Percentiles rank a stretch among this genome's conserved stretches.
phyloP scores from a whole-genome alignment of 2,329 filamentous ascomycete genomes.

The Pseudopithomyces chartarum region DNA sequence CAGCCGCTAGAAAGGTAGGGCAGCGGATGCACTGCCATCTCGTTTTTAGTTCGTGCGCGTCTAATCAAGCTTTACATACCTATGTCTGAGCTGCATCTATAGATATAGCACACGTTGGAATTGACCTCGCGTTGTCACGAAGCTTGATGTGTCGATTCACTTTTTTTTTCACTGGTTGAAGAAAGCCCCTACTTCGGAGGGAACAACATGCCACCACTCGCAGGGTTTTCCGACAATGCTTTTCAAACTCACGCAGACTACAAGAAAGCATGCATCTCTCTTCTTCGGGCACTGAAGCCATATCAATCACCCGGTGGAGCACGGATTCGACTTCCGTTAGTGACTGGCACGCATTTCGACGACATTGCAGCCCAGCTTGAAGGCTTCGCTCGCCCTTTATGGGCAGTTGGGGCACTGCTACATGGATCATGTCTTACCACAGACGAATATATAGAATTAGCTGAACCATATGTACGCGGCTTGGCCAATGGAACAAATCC shows the following conservation, averaged over 20 bases:
- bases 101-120: too few relatives aligned
- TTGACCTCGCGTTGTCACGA: too few relatives aligned
- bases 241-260: conserved; percentile 33
- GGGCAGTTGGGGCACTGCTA: conserved; percentile 38
- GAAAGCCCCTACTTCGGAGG: neutral
- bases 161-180: neutral
- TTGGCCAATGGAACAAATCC: conserved; percentile 44
- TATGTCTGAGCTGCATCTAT: too few relatives aligned
- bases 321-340: conserved; percentile 35
- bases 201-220: conserved; percentile 29
- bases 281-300: conserved; percentile 31
- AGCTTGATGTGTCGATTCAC: too few relatives aligned
- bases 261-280: conserved; percentile 24
- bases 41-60: neutral
- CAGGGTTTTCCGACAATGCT: conserved; percentile 35
- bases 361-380: conserved; percentile 42
- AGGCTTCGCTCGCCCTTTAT: conserved; percentile 40
- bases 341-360: conserved; percentile 43
- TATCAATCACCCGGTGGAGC: conserved; percentile 40
- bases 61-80: too few relatives aligned
- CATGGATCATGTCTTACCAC: conserved; percentile 20
- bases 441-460: conserved; percentile 24
- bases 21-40: neutral
- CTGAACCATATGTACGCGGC: conserved; percentile 34
- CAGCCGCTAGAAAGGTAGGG: neutral